These are phyloP conservation scores for Mycoemilia scoparia DNA, from an alignment of 192 early-diverging fungal genomes.

Conservation along the genomic window DNA sequence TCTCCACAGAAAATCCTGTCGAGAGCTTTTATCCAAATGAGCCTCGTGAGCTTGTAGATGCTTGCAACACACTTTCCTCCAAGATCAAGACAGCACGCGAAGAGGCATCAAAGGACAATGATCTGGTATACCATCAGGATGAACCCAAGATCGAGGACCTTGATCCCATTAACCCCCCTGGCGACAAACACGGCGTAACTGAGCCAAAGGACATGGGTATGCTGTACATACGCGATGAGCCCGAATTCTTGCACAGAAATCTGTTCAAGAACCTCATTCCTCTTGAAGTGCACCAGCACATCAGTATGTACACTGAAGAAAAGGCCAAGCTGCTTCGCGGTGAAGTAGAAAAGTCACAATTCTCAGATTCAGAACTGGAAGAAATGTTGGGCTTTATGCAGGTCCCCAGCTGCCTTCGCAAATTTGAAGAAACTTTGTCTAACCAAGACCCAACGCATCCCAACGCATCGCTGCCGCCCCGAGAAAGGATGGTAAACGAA, in stretches of 20 bases:
- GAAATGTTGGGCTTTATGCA: constrained; percentile 77
- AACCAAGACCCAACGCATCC: constrained; percentile 8
- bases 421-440: constrained; percentile 46
- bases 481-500: constrained; percentile 20
- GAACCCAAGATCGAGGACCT: constrained; percentile 66
- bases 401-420: constrained; percentile 52
- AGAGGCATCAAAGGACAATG: constrained; percentile 71
- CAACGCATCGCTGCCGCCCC: constrained; percentile 3
- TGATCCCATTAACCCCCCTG: no score
- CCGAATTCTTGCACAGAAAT: constrained; percentile 47
- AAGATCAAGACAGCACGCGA: constrained; percentile 51
- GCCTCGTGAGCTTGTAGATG: constrained; percentile 52
- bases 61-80: constrained; percentile 42
- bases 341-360: constrained; percentile 58
- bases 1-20: constrained; percentile 36
- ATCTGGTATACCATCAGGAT: constrained; percentile 82
- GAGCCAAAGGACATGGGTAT: constrained; percentile 66
- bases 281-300: constrained; percentile 79
- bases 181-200: constrained; percentile 37
- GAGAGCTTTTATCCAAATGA: constrained; percentile 43
- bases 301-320: constrained; percentile 89
- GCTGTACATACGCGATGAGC: constrained; percentile 45
- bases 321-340: constrained; percentile 79
- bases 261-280: constrained; percentile 81
- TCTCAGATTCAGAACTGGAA: constrained; percentile 68